Conservation (phyloP, 1,284 basidiomycete genomes). For the Pseudozyma tsukubaensis region DNA sequence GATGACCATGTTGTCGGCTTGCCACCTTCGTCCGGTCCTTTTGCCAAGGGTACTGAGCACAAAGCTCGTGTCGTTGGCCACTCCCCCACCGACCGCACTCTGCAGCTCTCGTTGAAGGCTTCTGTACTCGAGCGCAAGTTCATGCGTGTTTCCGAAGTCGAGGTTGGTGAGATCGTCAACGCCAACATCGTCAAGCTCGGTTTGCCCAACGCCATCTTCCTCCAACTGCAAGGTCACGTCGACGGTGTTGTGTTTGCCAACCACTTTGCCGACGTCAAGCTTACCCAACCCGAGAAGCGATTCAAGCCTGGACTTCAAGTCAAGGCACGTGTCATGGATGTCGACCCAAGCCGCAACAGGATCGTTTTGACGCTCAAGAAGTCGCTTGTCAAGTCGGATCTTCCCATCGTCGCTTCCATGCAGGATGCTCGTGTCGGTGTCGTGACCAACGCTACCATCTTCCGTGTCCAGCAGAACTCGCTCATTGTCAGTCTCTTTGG, state of each 20-base stretch:
- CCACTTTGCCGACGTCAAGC: slow-evolving; percentile 86
- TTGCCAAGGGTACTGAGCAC: slow-evolving; percentile 72
- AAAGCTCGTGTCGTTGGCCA: slow-evolving; percentile 89
- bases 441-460: slow-evolving; percentile 85
- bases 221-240: slow-evolving; percentile 63
- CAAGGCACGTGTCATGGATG: slow-evolving; percentile 88
- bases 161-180: slow-evolving; percentile 57
- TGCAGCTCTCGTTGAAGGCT: slow-evolving; percentile 85
- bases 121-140: slow-evolving; percentile 88
- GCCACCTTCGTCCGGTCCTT: slow-evolving; percentile 71
- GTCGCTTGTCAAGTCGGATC: slow-evolving; percentile 81
- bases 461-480: slow-evolving; percentile 53
- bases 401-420: slow-evolving; percentile 75
- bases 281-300: slow-evolving; percentile 79
- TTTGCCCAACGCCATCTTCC: slow-evolving; percentile 60
- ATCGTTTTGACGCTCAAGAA: slow-evolving; percentile 92
- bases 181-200: slow-evolving; percentile 58
- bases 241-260: slow-evolving; percentile 94
- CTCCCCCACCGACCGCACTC: slow-evolving; percentile 85
- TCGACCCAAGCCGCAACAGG: slow-evolving; percentile 84
- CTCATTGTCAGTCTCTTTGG: slow-evolving; percentile 75
- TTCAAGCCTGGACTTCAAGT: slow-evolving; percentile 87
- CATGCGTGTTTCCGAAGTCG: slow-evolving; percentile 84
- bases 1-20: slow-evolving; percentile 88
- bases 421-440: slow-evolving; percentile 77